Base-by-base conservation (phyloP, 2,329 filamentous ascomycete species). In the Botrytis deweyae region DNA sequence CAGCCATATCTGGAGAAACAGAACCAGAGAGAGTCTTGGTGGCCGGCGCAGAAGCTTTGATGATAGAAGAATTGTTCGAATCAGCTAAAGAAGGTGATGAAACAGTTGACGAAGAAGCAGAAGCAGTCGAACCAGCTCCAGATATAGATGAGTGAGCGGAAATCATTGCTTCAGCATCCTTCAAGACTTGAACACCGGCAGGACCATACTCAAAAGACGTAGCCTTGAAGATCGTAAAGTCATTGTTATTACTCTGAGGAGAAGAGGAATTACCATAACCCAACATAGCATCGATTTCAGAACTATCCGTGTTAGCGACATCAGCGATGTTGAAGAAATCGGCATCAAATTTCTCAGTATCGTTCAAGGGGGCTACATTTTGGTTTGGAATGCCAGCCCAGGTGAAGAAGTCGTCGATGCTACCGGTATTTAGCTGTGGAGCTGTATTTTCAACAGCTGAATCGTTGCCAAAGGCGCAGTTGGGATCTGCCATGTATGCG, bases 21-120 rank as follows among this genome's bases (percentile, higher is more conserved):
- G 22, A 22, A 25, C 20, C 9, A 40, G 59, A 9, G n/a, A 22
- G 22, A 62, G 59, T 22, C 18, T 29, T 33, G 20, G 10, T 8
- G 4, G 2, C 9, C 20, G 42, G 7, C 25, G 18, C 1, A 2
- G 14, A n/a, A 52, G 33, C 7, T 40, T n/a, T 8, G 25, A 4
- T n/a, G 16, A 44, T 8, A 6, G 7, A 9, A 29, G 16, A 40
- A n/a, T 3, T 0, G 7, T 9, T 25, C 22, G 5, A 0, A 1
- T 5, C 12, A 9, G 6, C 2, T 14, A 6, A 18, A 40, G 22
- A 8, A 62, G 22, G 14, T 3, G 12, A n/a, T 18, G 1, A 14
- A 40, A 3, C 29, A 25, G 2, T 12, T 9, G 2, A 44, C 8
- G 29, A 36, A 66, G 44, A 49, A 49, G 8, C 46, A 25, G 20